phyloP scores from a whole-genome alignment of 441 rosid species.

The Corymbia citriodora region DNA sequence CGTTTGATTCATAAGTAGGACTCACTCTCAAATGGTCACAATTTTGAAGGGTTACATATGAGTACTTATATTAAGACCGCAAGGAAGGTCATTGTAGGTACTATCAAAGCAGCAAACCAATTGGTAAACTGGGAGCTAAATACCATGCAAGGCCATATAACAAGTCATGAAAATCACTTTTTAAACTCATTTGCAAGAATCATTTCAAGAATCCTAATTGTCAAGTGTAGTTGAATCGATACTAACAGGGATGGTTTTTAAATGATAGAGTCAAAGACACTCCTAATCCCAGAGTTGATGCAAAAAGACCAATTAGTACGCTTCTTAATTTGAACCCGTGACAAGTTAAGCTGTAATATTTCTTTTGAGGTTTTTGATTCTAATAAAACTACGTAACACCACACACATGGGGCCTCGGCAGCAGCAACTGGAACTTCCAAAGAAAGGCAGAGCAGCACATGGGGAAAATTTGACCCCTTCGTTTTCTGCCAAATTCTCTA shows the following conservation, averaged over 20 bases:
- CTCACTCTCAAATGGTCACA: neutral
- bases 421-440: neutral
- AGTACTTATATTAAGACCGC: neutral
- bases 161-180: neutral
- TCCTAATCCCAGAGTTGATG: neutral
- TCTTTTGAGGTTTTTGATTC: neutral
- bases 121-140: neutral
- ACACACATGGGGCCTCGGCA: neutral
- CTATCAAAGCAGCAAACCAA: neutral
- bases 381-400: neutral
- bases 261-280: neutral
- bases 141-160: neutral
- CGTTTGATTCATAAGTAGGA: neutral
- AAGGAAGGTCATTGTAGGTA: neutral
- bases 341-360: neutral
- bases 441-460: neutral
- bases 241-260: neutral
- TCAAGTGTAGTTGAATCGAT: neutral
- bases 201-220: neutral
- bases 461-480: neutral
- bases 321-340: neutral
- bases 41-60: neutral
- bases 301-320: neutral
- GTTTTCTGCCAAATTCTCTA: neutral
- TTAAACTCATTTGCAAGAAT: neutral